A percentile compares a stretch with the other conserved stretches of the same genome.
phyloP scores from a whole-genome alignment of 73 alveolate species.

The Tetrahymena borealis region DNA sequence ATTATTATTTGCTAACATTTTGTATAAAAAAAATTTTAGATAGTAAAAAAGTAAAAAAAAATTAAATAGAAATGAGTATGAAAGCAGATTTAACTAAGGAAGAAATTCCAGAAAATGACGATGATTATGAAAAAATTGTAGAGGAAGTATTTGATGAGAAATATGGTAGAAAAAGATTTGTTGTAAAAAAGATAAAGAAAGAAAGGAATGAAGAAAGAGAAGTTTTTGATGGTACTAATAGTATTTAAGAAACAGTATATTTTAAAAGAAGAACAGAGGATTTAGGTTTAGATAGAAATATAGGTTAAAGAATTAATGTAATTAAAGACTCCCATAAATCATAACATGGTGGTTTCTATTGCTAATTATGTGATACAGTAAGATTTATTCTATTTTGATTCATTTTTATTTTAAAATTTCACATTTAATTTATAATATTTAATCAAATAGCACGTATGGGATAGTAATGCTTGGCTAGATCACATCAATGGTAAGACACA shows the following conservation, averaged over 20 bases:
- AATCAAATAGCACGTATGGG: conserved; percentile 10
- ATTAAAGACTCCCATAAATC: conserved; percentile 10
- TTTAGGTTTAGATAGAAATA: neutral
- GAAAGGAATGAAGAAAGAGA: neutral
- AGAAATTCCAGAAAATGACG: neutral
- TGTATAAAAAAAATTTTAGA: neutral
- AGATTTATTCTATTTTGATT: neutral
- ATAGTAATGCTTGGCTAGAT: conserved; percentile 27
- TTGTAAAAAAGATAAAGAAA: neutral
- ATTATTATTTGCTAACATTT: neutral
- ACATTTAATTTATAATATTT: neutral
- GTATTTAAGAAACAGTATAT: neutral
- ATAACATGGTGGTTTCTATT: conserved; percentile 20
- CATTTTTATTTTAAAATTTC: neutral
- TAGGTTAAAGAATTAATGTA: conserved; percentile 1
- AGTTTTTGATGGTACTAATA: neutral
- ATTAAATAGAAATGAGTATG: neutral
- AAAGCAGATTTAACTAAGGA: neutral
- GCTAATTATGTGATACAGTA: conserved; percentile 24
- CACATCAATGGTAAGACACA: conserved; percentile 12
- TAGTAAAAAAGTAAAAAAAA: neutral
- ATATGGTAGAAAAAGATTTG: neutral
- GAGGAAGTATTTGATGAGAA: neutral
- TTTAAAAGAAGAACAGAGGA: conserved; percentile 13
- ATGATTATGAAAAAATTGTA: neutral